Base-by-base conservation (phyloP, 169 alveolate genomes). In the Eimeria praecox region DNA sequence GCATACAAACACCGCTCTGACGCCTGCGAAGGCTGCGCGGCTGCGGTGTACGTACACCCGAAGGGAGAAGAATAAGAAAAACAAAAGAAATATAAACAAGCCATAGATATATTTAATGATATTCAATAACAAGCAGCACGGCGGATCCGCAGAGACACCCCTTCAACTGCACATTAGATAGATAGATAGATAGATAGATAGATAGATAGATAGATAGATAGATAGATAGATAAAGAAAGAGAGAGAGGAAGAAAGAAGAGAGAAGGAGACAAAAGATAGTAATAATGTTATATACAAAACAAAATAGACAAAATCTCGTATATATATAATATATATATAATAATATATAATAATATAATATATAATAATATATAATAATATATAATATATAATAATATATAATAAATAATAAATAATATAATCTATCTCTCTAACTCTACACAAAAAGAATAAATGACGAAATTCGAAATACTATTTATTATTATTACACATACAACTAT, bases 21-120 rank as follows among this genome's bases (percentile, higher is more conserved):
- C n/a, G n/a, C 56, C 56, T 12, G 56, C 12, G 56, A 5, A 49
- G 56, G 56, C 56, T 12, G 5, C 56, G 56, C 56, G 5, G 56
- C 56, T 49, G 56, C 56, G 12, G 75, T 64, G 75, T 64, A 64
- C 75, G 75, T 64, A 64, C 75, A 64, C 75, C 24, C 75, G 33
- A 49, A 49, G 5, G 56, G 10, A 64, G 33, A 5, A 10, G 18
- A 64, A 64, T 9, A 64, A 64, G 75, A 64, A 5, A 64, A n/a
- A 16, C 38, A 69, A 30, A n/a, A 69, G 38, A 30, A 69, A 30
- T 2, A 30, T 30, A 69, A 69, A 69, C n/a, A 69, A 69, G 14
- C 6, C 10, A 64, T 24, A 64, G n/a, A 24, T 27, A 64, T 24
- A 5, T 64, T 12, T 64, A 64, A 56, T n/a, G n/a, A n/a, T n/a